These are phyloP conservation scores for Acer yangbiense DNA, from an alignment of 345 rosid genomes.

Conservation along the genomic window DNA sequence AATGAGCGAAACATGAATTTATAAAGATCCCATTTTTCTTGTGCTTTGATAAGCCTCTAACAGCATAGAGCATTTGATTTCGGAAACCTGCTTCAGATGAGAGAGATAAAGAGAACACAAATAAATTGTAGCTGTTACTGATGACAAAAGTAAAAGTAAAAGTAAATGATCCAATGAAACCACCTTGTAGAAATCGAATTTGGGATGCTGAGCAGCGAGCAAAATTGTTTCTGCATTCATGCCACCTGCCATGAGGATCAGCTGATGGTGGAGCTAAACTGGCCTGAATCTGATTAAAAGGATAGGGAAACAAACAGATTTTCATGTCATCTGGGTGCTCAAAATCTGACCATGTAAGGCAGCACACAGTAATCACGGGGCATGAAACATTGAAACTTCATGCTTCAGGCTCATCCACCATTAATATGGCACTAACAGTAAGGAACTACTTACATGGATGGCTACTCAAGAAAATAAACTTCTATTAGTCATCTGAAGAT, in stretches of 20 bases:
- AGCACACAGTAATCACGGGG: not conserved
- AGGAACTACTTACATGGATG: not conserved
- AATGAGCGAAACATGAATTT: constrained; percentile 64
- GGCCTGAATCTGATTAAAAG: constrained; percentile 44
- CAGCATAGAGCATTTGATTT: constrained; percentile 45
- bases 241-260: constrained; percentile 55
- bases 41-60: constrained; percentile 40
- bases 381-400: constrained; percentile 3
- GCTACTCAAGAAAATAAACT: not conserved
- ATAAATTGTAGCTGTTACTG: not conserved
- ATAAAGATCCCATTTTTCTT: constrained; percentile 45
- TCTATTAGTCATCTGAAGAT: not conserved
- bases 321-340: not conserved
- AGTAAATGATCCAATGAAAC: not conserved
- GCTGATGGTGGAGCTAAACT: constrained; percentile 57
- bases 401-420: not conserved
- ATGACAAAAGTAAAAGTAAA: too few relatives aligned
- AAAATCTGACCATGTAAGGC: not conserved
- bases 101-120: not conserved
- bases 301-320: not conserved
- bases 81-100: constrained; percentile 44
- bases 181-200: constrained; percentile 47
- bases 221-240: constrained; percentile 45
- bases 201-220: constrained; percentile 40
- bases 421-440: not conserved